Evolutionary conservation across 345 rosid genomes (phyloP), one percentile per base, ranked within the genome.

Genomic region (Murraya koenigii): DNA sequence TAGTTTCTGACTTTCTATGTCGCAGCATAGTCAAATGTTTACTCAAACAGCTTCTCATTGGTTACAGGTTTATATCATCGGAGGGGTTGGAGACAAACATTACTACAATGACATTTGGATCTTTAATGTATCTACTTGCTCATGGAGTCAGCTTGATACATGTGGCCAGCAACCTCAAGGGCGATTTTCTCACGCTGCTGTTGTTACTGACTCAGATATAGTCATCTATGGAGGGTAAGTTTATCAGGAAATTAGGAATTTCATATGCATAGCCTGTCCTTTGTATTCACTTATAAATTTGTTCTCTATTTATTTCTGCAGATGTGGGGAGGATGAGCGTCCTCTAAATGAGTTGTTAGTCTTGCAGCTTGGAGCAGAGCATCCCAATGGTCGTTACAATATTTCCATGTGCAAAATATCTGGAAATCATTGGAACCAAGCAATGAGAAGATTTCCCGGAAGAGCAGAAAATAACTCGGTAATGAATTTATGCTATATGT

Each of bases 281-380:
- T 11, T 26, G 69, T 35, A 4, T 69, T 65, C n/a, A 35, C 36
- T 68, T 59, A 14, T 22, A n/a, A 19, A 13, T 71, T 54, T 44
- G 38, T 17, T n/a, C 3, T 77, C 38, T 11, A 7, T 61, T 38
- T 52, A 30, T 36, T 52, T 33, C 8, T 52, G 64, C 85, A 89
- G 97, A 28, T 92, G 97, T 7, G 91, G 94, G 32, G 93, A 90
- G 84, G 94, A 92, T 69, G 94, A 92, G 80, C 93, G 81, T 41
- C 97, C 97, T 7, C 88, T 90, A 62, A 87, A 88, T 15, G 94
- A 92, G 76, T 71, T 92, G 66, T 35, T 92, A 81, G 74, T 92
- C 80, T 79, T 90, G 85, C 88, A 84, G 79, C 89, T 89, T 52
- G 89, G 84, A 60, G 72, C 69, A 25, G 88, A 85, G 23, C 82